Percentiles rank a stretch among this genome's conserved stretches.
Evolutionary conservation across 1,284 basidiomycete species (phyloP).

Genomic region (Ganoderma leucocontextum): DNA sequence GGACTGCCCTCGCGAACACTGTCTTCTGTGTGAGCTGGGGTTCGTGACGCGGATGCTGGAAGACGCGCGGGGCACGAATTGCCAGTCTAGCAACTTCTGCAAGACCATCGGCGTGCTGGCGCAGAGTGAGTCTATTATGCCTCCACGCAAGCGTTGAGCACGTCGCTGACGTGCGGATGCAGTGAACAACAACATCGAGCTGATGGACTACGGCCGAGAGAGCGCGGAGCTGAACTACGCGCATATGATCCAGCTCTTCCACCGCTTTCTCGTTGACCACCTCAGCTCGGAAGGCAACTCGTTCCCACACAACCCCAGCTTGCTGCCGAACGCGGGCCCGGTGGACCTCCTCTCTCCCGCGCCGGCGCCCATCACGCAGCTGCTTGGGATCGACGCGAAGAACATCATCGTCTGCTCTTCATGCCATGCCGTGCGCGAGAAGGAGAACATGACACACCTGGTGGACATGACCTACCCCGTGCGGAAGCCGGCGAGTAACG

Average conservation of each 20-base stretch:
- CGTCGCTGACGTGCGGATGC: neutral
- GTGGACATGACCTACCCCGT: constrained; percentile 89
- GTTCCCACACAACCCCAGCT: constrained; percentile 65
- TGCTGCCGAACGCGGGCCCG: constrained; percentile 50
- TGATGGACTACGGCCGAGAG: constrained; percentile 90
- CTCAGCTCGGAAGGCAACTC: constrained; percentile 75
- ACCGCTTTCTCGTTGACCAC: constrained; percentile 91
- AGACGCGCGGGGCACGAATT: constrained; percentile 93
- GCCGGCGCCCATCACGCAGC: constrained; percentile 78
- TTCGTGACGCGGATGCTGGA: constrained; percentile 97
- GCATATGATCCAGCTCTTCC: constrained; percentile 93
- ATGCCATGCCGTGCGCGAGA: constrained; percentile 77
- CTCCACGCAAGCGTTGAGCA: constrained; percentile 34
- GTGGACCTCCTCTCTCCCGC: constrained; percentile 47
- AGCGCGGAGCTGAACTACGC: constrained; percentile 78
- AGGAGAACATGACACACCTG: constrained; percentile 81
- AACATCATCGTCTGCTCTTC: constrained; percentile 79
- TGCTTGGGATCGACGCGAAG: constrained; percentile 80
- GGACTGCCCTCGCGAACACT: constrained; percentile 89
- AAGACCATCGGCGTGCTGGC: constrained; percentile 86
- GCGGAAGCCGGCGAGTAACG: constrained; percentile 73
- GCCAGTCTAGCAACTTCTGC: constrained; percentile 97
- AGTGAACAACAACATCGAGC: constrained; percentile 80
- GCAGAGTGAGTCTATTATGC: constrained; percentile 63
- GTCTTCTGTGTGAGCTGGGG: constrained; percentile 94